Percentiles rank a stretch among this genome's conserved stretches.
Conservation (phyloP, 306 rosid species). For the Biancaea sappan region DNA sequence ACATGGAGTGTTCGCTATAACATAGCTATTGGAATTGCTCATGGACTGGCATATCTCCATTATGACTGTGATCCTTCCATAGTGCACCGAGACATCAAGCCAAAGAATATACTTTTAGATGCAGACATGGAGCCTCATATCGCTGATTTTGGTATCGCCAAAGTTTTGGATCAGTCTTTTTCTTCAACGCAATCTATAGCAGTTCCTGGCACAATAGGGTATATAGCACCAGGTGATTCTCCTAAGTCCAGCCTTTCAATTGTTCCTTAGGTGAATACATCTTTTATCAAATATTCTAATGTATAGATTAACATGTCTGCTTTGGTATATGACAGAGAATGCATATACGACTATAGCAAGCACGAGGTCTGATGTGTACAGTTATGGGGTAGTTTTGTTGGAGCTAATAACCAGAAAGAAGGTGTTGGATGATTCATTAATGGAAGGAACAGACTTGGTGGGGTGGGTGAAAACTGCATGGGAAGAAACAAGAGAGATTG, state of each 20-base stretch:
- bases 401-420: neutral
- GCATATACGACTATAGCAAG: neutral
- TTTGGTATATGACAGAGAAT: neutral
- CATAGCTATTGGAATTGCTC: neutral
- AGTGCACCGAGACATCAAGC: neutral
- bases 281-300: no score
- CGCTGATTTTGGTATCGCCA: neutral
- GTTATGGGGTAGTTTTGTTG: neutral
- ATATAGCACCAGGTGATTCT: no score
- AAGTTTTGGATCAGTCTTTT: no score
- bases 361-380: neutral
- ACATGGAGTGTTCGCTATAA: neutral
- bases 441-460: no score
- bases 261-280: no score
- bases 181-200: no score
- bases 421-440: neutral
- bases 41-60: neutral
- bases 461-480: no score
- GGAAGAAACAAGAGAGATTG: no score
- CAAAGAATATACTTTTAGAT: neutral
- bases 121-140: neutral
- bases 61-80: neutral
- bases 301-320: no score
- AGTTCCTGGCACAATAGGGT: no score
- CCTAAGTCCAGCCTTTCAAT: no score